Evolutionary conservation across 2,329 filamentous ascomycete species (phyloP).

Genomic region (Hypocrella siamensis): DNA sequence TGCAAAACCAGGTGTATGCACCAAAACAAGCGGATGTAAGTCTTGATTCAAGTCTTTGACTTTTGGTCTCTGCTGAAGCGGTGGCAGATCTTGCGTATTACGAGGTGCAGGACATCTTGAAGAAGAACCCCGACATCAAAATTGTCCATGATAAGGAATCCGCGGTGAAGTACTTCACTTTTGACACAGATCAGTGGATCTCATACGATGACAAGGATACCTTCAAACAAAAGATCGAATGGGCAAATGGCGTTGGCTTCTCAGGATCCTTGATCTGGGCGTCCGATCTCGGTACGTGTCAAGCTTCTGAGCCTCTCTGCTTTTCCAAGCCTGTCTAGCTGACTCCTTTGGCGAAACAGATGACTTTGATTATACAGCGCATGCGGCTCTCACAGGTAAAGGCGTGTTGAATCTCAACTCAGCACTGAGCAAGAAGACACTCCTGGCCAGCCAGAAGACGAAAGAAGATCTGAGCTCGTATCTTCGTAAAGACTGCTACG

Average conservation of each 20-base stretch:
- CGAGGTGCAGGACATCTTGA: constrained; percentile 6
- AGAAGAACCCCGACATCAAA: constrained; percentile 6
- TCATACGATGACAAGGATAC: constrained; percentile 8
- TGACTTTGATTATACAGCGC: not conserved
- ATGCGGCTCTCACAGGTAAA: not conserved
- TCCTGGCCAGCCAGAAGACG: too few relatives aligned
- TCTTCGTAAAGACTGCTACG: too few relatives aligned
- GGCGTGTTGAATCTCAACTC: not conserved
- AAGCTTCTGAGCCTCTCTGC: not conserved
- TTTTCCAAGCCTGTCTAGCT: too few relatives aligned
- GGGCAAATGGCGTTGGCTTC: constrained; percentile 6
- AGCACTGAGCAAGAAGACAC: not conserved
- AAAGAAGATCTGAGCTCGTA: too few relatives aligned
- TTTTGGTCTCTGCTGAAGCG: too few relatives aligned
- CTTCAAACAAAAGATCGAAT: constrained; percentile 7
- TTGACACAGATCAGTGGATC: constrained; percentile 8
- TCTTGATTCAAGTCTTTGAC: too few relatives aligned
- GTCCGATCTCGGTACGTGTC: constrained; percentile 5
- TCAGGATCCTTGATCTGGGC: constrained; percentile 9
- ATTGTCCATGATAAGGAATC: constrained; percentile 6
- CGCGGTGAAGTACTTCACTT: constrained; percentile 8
- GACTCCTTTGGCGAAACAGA: too few relatives aligned
- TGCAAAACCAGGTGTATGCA: constrained; percentile 5
- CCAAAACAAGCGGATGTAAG: too few relatives aligned
- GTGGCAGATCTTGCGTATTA: constrained; percentile 6